Evolutionary conservation across 495 filamentous ascomycete species (phyloP), one percentile per base, ranked within the genome.

Genomic region (Neurospora sp.): DNA sequence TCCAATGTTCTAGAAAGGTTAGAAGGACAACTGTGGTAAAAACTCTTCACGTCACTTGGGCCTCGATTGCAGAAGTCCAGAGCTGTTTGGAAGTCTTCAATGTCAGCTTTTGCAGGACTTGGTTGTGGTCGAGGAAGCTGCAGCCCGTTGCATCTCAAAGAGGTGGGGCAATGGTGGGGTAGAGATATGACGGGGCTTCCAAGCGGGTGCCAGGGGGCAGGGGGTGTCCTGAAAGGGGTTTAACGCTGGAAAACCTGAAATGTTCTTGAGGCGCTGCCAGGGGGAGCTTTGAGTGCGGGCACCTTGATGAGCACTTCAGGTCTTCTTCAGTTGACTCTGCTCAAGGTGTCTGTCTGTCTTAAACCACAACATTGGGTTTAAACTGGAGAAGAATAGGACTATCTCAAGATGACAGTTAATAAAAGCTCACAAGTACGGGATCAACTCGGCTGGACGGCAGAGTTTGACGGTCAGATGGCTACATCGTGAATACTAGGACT

Each of bases 121-220:
- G 72, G 46, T 37, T 54, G 35, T 73, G 20, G 12, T 69, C 44
- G 72, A 62, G 46, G 72, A 62, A 62, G 49, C 49, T 62, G 54
- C 54, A 66, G 54, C 14, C 27, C 54, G 54, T 66, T 37, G 27
- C 54, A 62, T 62, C 54, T 62, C 54, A 62, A 62, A 66, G 27
- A 66, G 54, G 27, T 66, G 54, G 72, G 72, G 20, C 37, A 72
- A 31, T 70, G 72, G 72, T 73, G 72, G 49, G 72, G 72, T 73
- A 73, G 23, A n/a, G 44, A 60, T 60, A 72, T 37, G 27, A 38
- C 41, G 18, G 39, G 38, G 39, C 70, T 8, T 49, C 27, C 41
- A 42, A 23, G 39, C 40, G 70, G 27, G 71, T 44, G 35, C 20
- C 20, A 72, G 20, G 20, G 37, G 37, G 44, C 20, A 72, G 20